Percentiles rank a stretch among this genome's conserved stretches.
phyloP scores from a whole-genome alignment of 148 eudicot genomes.

The Chenopodium formosanum region DNA sequence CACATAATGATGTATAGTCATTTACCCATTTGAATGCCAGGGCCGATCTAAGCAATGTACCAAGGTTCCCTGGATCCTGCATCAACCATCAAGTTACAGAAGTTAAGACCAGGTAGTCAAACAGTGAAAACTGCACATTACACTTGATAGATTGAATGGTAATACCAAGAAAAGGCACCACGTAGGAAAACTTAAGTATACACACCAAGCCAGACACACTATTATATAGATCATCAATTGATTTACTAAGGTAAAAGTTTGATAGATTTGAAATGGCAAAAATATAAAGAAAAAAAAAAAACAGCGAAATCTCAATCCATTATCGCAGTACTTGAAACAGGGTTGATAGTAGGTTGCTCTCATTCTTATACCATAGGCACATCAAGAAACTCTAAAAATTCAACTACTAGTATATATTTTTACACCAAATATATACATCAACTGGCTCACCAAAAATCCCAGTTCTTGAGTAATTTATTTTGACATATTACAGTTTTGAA shows the following conservation, averaged over 20 bases:
- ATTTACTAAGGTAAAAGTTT: not conserved
- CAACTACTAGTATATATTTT: not conserved
- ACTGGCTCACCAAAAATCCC: not conserved
- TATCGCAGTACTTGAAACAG: not conserved
- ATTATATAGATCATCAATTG: not conserved
- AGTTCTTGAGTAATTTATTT: not conserved
- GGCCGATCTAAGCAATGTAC: slow-evolving; percentile 88
- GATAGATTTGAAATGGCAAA: not conserved
- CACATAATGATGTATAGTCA: not conserved
- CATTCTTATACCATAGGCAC: not conserved
- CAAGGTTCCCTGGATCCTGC: slow-evolving; percentile 98
- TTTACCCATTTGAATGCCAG: slow-evolving; percentile 91
- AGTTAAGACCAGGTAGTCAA: slow-evolving; percentile 1
- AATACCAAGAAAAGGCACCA: not conserved
- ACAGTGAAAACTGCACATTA: not conserved
- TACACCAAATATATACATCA: not conserved
- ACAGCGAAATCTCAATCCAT: not conserved
- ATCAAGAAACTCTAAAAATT: not conserved
- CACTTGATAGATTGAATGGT: not conserved
- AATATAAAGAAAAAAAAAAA: not conserved
- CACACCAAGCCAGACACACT: not conserved
- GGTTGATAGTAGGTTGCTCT: not conserved
- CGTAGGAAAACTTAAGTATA: not conserved
- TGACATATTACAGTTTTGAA: not conserved
- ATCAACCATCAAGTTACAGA: slow-evolving; percentile 15